Conservation (phyloP, 805 yeast species). For the Myxozyma mucilagina region DNA sequence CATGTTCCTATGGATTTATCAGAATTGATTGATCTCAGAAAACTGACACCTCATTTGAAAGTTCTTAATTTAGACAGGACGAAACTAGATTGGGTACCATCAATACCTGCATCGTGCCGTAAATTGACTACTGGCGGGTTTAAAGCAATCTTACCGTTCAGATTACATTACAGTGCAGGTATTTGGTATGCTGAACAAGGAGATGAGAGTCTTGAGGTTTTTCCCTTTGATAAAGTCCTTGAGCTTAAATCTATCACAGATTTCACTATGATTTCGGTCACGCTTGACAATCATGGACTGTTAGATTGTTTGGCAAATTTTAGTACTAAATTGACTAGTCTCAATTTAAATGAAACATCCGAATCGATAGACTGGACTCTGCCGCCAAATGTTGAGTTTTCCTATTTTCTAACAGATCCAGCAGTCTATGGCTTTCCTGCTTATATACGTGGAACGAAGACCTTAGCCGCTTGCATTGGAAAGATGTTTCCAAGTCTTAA, state of each 20-base stretch:
- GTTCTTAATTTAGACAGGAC: slow-evolving; percentile 1
- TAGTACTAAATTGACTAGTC: neutral
- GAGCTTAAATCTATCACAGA: neutral
- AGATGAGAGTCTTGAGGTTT: neutral
- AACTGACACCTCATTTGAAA: neutral
- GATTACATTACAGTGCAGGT: neutral
- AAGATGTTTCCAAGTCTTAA: neutral
- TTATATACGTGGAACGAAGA: neutral
- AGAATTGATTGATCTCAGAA: neutral
- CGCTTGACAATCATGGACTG: neutral
- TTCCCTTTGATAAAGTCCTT: neutral
- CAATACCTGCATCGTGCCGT: neutral
- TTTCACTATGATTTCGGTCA: neutral
- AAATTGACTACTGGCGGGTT: neutral
- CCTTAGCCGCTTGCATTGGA: neutral
- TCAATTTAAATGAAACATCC: slow-evolving; percentile 5
- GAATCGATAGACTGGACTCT: neutral
- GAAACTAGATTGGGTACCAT: neutral
- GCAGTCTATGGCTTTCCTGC: neutral
- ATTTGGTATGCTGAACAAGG: neutral
- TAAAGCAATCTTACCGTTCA: neutral
- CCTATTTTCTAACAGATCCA: neutral
- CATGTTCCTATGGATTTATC: neutral
- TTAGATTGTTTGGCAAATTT: neutral
- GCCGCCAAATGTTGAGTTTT: neutral